Evolutionary conservation across 2,329 filamentous ascomycete genomes (phyloP).

Genomic region (Parastagonospora avenae): DNA sequence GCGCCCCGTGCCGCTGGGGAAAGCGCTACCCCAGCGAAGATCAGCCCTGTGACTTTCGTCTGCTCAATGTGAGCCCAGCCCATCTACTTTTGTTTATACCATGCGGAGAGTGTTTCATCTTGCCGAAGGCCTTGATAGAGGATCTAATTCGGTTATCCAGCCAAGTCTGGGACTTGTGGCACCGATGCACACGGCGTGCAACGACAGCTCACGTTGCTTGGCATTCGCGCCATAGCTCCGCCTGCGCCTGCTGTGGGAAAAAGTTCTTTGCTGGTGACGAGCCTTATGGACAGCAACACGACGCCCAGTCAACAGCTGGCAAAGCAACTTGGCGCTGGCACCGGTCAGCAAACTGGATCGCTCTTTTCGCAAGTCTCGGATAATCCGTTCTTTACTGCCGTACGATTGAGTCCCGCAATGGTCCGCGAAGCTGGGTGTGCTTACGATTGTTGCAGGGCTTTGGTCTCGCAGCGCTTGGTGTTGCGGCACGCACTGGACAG

Average conservation of each 20-base stretch:
- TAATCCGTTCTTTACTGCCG: constrained; percentile 62
- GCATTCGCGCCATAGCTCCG: constrained; percentile 21
- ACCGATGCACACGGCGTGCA: constrained; percentile 2
- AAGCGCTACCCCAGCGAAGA: constrained; percentile 9
- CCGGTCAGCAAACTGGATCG: constrained; percentile 43
- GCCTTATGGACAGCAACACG: constrained; percentile 41
- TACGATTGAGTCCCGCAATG: constrained; percentile 55
- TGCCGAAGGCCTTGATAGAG: neutral
- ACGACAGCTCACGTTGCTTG: constrained; percentile 10
- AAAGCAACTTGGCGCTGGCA: constrained; percentile 40
- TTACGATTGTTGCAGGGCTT: constrained; percentile 65
- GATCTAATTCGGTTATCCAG: neutral
- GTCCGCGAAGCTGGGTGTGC: constrained; percentile 28
- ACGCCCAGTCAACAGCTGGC: constrained; percentile 44
- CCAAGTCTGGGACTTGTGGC: neutral
- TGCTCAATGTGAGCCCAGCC: neutral
- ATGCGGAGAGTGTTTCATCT: neutral
- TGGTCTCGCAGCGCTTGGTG: constrained; percentile 87
- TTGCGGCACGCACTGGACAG: constrained; percentile 78
- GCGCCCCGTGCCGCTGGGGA: constrained; percentile 26
- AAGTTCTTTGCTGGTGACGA: constrained; percentile 8
- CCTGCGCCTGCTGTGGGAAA: constrained; percentile 12
- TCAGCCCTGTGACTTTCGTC: constrained; percentile 6
- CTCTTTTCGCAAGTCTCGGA: constrained; percentile 52
- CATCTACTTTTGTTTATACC: neutral